Conservation (phyloP, 345 rosid species). For the Corymbia maculata region DNA sequence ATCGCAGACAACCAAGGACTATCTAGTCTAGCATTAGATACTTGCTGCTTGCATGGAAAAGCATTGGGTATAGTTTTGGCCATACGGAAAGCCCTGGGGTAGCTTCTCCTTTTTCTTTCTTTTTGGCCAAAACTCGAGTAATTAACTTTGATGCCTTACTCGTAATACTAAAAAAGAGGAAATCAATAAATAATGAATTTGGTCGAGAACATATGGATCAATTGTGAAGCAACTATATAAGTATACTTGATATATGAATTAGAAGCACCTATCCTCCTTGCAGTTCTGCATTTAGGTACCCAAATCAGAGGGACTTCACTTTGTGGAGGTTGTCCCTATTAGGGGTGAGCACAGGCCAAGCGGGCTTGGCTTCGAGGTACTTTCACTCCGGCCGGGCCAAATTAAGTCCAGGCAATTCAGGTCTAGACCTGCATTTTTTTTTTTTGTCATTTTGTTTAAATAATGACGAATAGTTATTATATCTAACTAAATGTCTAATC, state of each 20-base stretch:
- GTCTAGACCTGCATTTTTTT: not conserved
- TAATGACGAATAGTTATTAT: not conserved
- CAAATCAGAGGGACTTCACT: not conserved
- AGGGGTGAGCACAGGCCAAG: not conserved
- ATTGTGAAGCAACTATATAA: not conserved
- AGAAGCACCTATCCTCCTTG: not conserved
- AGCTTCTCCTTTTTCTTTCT: not conserved
- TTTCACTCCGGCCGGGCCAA: not conserved
- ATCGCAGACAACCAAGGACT: not conserved
- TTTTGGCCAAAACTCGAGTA: not conserved
- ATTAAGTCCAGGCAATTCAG: not conserved
- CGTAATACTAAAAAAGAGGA: not conserved
- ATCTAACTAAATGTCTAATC: not conserved
- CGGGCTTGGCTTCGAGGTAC: rapidly evolving
- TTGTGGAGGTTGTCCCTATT: not conserved
- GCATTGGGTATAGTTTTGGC: not conserved
- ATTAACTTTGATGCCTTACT: not conserved
- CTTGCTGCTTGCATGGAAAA: not conserved
- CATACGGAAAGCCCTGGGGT: not conserved
- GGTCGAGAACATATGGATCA: not conserved
- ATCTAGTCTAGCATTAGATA: not conserved
- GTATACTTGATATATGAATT: not conserved
- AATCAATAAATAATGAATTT: not conserved
- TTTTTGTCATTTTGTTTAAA: not conserved
- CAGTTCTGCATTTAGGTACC: not conserved